Conservation (phyloP, 192 early-diverging fungal species). For the Coemansia sp. region DNA sequence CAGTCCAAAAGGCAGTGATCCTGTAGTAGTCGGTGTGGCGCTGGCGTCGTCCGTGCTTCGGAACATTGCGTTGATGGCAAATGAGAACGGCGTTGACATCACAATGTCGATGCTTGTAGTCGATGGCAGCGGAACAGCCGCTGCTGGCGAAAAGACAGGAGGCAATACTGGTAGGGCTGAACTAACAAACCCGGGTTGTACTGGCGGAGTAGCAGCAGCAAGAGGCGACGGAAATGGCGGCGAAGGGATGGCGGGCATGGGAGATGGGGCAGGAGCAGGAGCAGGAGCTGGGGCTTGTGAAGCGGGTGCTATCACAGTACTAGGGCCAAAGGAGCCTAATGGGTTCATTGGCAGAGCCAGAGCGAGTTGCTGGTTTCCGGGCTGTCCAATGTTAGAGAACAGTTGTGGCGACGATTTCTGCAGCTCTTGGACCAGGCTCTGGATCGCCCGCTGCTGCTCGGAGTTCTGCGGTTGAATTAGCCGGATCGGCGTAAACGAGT, state of each 20-base stretch:
- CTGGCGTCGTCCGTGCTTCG: background rate
- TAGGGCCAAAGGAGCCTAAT: background rate
- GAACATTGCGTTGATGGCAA: slow-evolving; percentile 46
- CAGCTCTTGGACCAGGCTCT: slow-evolving; percentile 50
- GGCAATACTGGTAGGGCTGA: background rate
- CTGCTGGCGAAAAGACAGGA: background rate
- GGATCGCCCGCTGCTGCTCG: slow-evolving; percentile 48
- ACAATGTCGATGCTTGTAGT: background rate
- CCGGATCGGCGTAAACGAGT: slow-evolving; percentile 43
- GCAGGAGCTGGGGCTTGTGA: slow-evolving; percentile 13
- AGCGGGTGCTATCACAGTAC: background rate
- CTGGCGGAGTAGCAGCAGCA: background rate
- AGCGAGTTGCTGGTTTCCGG: slow-evolving; percentile 35
- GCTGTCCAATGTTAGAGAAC: slow-evolving; percentile 34
- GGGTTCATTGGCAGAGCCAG: slow-evolving; percentile 30
- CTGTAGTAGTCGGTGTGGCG: background rate
- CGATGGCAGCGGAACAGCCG: background rate
- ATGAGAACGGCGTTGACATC: slow-evolving; percentile 21
- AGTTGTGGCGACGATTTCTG: slow-evolving; percentile 39
- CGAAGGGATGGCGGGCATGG: slow-evolving; percentile 4
- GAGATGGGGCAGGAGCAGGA: slow-evolving; percentile 9
- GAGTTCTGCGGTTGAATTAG: slow-evolving; percentile 46
- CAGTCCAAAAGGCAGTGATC: slow-evolving; percentile 39
- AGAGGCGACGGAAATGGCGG: background rate
- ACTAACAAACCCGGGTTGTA: background rate